Conservation (phyloP, 1,284 basidiomycete species). For the Heterobasidion occidentale region DNA sequence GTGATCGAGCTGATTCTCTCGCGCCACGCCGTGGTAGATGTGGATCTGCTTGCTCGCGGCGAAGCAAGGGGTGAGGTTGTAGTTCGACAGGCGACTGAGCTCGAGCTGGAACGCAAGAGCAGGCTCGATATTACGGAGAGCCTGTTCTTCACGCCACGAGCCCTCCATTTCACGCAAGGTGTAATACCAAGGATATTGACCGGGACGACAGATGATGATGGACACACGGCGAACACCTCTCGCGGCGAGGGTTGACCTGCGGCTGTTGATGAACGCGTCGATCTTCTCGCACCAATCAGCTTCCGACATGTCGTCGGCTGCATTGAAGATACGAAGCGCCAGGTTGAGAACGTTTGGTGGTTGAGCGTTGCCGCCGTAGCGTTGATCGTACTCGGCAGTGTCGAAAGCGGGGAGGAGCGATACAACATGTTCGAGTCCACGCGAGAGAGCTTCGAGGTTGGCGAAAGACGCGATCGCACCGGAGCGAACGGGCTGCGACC, state of each 20-base stretch:
- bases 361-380: conserved; percentile 66
- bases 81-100: conserved; percentile 92
- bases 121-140: conserved; percentile 98
- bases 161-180: conserved; percentile 79
- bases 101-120: conserved; percentile 98
- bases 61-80: conserved; percentile 91
- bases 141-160: conserved; percentile 88
- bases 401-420: conserved; percentile 69
- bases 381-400: conserved; percentile 59
- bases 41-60: conserved; percentile 94
- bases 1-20: conserved; percentile 93
- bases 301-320: conserved; percentile 72
- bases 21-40: conserved; percentile 93
- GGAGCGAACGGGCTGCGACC: conserved; percentile 80
- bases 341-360: conserved; percentile 92
- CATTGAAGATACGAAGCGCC: conserved; percentile 79
- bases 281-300: conserved; percentile 75
- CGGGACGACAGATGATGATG: conserved; percentile 85
- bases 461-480: conserved; percentile 90
- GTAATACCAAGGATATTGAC: conserved; percentile 92
- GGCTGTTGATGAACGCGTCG: conserved; percentile 68
- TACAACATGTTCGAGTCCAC: conserved; percentile 69
- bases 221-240: conserved; percentile 91
- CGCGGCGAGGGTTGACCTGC: conserved; percentile 52
- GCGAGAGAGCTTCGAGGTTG: conserved; percentile 61